phyloP scores from a whole-genome alignment of 2,329 filamentous ascomycete genomes.

The Verticillium klebahnii region DNA sequence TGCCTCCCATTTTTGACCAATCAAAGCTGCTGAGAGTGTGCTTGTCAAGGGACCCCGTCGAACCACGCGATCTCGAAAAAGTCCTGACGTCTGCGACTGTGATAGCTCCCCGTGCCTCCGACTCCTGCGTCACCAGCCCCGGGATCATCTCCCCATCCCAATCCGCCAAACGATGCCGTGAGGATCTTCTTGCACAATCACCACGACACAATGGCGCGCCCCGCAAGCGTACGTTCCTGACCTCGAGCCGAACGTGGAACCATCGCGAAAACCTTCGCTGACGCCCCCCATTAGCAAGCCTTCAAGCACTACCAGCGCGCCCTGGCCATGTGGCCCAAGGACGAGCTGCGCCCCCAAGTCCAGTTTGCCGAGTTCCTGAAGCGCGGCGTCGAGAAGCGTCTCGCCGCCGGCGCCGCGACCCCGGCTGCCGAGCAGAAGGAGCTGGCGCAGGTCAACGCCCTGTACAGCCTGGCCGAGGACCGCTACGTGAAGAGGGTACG shows the following conservation, averaged over 20 bases:
- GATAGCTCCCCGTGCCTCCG: background rate
- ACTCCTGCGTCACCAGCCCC: background rate
- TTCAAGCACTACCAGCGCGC: constrained; percentile 44
- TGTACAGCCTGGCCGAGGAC: constrained; percentile 56
- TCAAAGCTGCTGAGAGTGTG: background rate
- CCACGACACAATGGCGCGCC: constrained; percentile 13
- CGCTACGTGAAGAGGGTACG: constrained; percentile 53
- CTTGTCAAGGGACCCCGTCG: background rate
- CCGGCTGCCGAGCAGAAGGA: constrained; percentile 41
- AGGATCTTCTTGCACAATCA: background rate
- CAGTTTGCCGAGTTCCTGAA: constrained; percentile 56
- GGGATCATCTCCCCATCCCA: background rate
- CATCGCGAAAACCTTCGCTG: background rate
- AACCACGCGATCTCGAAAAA: background rate
- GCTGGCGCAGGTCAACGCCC: constrained; percentile 52
- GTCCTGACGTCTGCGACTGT: constrained; percentile 2
- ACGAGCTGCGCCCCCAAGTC: constrained; percentile 57
- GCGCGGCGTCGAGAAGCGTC: constrained; percentile 34
- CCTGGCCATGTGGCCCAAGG: constrained; percentile 58
- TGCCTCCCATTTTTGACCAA: background rate
- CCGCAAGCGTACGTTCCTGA: constrained; percentile 14
- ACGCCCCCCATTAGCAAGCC: constrained; percentile 28
- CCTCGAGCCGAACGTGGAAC: background rate
- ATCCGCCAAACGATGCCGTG: constrained; percentile 3
- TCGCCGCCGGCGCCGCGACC: constrained; percentile 18